Base-by-base conservation (phyloP, 208 protist species). In the Trypanosoma rangeli region DNA sequence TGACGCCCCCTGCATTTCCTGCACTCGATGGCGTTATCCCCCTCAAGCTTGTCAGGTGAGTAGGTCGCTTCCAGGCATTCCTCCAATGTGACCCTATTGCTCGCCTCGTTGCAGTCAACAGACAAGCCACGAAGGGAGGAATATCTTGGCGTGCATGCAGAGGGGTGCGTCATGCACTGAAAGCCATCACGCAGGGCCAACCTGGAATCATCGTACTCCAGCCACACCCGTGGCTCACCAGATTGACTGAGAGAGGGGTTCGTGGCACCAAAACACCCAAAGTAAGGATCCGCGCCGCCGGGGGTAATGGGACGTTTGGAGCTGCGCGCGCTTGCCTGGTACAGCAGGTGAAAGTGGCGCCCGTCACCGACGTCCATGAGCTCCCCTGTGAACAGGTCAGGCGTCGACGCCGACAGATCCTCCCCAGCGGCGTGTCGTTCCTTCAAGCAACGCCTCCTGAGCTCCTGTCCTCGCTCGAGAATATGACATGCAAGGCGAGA, bases 1-100 rank as follows among this genome's bases (percentile, higher is more conserved):
- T 81, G 78, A 29, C 86, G 82, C 49, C 67, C 76, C 56, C 87
- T 90, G 77, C 90, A 95, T 4, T 57, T 73, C 12, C 80, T 74
- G 66, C 90, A 95, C 68, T 90, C 91, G 72, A 82, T 84, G 16
- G 82, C 76, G 64, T 95, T 80, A 20, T 87, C 80, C 22, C 80
- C 84, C 20, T 61, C 74, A 42, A 95, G 76, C 29, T 64, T 84
- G 31, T 95, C 85, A 22, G 83, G 69, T 42, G 29, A 54, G 57
- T 71, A 71, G 0, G 68, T 72, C 28, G 20, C 35, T n/a, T 26
- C 16, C 24, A 80, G 44, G 39, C 75, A 80, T n/a, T 53, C 61
- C 3, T 80, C 52, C 20, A 80, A 18, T 1, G 44, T 68, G 26
- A 72, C 69, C 22, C 63, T 0, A 28, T 60, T 37, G 3, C 55